Percentiles rank a stretch among this genome's conserved stretches.
Conservation (phyloP, 352 stramenopile species). For the Globisporangium rhizosaccharum region DNA sequence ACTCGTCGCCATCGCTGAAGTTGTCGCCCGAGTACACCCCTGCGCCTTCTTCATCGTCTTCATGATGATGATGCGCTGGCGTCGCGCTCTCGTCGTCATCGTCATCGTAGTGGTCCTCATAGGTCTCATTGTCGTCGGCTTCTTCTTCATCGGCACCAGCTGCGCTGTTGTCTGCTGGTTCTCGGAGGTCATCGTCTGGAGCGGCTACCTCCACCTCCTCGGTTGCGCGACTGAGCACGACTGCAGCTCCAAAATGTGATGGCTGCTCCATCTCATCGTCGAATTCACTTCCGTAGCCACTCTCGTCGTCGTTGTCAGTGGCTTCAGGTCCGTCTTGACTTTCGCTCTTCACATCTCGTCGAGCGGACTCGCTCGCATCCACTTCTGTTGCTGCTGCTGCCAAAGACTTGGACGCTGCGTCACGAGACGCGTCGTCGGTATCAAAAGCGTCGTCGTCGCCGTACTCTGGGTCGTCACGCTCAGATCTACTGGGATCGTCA, state of each 20-base stretch:
- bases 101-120: constrained; percentile 22
- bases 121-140: constrained; percentile 37
- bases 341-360: not conserved
- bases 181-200: not conserved
- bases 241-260: not conserved
- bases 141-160: constrained; percentile 5
- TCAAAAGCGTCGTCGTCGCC: constrained; percentile 11
- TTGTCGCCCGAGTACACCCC: constrained; percentile 27
- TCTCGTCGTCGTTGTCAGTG: constrained; percentile 8
- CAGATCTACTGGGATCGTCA: not conserved
- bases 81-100: constrained; percentile 17
- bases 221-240: not conserved
- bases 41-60: constrained; percentile 8
- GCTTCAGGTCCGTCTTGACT: no score
- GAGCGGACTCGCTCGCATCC: no score
- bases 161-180: not conserved
- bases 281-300: constrained; percentile 37
- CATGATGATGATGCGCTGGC: not conserved
- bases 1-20: constrained; percentile 21
- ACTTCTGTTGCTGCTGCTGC: not conserved
- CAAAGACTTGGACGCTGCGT: not conserved
- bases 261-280: constrained; percentile 23
- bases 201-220: not conserved
- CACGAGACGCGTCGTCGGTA: constrained; percentile 2
- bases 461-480: constrained; percentile 5